Percentiles rank a stretch among this genome's conserved stretches.
Evolutionary conservation across 306 rosid genomes (phyloP).

Genomic region (Cercis canadensis): DNA sequence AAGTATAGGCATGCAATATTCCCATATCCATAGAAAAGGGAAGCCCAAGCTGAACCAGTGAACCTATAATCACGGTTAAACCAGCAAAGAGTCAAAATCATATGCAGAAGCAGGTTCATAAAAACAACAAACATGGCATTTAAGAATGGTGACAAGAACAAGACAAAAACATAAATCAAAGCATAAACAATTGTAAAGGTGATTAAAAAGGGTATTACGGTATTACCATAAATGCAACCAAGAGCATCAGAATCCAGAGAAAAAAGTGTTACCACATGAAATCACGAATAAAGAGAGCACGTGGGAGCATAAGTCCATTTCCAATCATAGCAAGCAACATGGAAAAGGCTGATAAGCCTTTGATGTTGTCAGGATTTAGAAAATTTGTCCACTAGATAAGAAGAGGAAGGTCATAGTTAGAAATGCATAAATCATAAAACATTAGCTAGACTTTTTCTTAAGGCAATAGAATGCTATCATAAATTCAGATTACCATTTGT

Average conservation of each 20-base stretch:
- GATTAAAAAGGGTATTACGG: background rate
- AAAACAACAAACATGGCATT: background rate
- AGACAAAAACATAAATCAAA: background rate
- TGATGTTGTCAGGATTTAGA: conserved; percentile 92
- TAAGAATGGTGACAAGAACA: conserved; percentile 6
- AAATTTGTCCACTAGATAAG: conserved; percentile 92
- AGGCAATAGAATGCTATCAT: conserved; percentile 21
- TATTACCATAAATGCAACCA: background rate
- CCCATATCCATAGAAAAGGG: conserved; percentile 88
- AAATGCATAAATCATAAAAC: conserved; percentile 22
- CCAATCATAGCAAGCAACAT: conserved; percentile 96
- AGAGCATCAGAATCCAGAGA: conserved; percentile 16
- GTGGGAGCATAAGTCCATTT: conserved; percentile 89
- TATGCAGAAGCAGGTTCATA: conserved; percentile 28
- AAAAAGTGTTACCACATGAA: conserved; percentile 81
- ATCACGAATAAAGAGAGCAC: conserved; percentile 83
- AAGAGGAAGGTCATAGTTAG: conserved; percentile 34
- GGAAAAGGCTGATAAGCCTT: conserved; percentile 89
- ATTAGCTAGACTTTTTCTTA: conserved; percentile 25
- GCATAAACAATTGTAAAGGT: background rate
- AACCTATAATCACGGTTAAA: conserved; percentile 61
- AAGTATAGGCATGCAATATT: conserved; percentile 76
- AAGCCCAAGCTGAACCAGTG: conserved; percentile 83
- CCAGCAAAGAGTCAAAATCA: conserved; percentile 14
- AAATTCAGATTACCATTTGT: conserved; percentile 68